These are phyloP conservation scores for Asclepias syriaca DNA, from an alignment of 257 asterid species.

Conservation along the genomic window DNA sequence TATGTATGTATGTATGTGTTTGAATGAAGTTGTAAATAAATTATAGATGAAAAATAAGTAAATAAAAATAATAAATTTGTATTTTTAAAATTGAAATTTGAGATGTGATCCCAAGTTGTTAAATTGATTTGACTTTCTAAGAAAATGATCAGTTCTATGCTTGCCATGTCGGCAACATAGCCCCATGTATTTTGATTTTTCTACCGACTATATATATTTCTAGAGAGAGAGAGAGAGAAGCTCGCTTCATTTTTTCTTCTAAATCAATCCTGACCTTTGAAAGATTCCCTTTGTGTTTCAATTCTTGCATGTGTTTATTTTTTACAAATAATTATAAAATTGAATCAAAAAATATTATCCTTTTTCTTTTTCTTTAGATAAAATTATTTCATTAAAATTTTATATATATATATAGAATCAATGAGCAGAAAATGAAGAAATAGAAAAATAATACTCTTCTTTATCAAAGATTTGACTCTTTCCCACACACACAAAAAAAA, in stretches of 20 bases:
- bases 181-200: neutral
- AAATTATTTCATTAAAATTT: too few relatives aligned
- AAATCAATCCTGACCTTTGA: neutral
- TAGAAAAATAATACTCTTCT: neutral
- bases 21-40: too few relatives aligned
- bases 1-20: too few relatives aligned
- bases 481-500: neutral
- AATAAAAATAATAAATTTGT: too few relatives aligned
- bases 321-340: too few relatives aligned
- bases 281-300: slow-evolving; percentile 7
- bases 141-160: slow-evolving; percentile 2
- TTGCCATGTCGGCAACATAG: slow-evolving; percentile 54
- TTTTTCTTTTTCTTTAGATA: neutral
- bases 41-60: too few relatives aligned
- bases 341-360: too few relatives aligned
- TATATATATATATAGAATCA: neutral
- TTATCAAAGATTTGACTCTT: neutral
- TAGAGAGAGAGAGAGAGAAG: neutral
- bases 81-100: too few relatives aligned
- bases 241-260: neutral
- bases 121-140: slow-evolving; percentile 32
- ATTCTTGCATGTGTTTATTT: neutral
- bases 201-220: too few relatives aligned
- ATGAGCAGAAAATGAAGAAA: too few relatives aligned
- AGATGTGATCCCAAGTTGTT: slow-evolving; percentile 31